These are phyloP conservation scores for Peronospora belbahrii DNA, from an alignment of 352 stramenopile genomes.

Conservation along the genomic window DNA sequence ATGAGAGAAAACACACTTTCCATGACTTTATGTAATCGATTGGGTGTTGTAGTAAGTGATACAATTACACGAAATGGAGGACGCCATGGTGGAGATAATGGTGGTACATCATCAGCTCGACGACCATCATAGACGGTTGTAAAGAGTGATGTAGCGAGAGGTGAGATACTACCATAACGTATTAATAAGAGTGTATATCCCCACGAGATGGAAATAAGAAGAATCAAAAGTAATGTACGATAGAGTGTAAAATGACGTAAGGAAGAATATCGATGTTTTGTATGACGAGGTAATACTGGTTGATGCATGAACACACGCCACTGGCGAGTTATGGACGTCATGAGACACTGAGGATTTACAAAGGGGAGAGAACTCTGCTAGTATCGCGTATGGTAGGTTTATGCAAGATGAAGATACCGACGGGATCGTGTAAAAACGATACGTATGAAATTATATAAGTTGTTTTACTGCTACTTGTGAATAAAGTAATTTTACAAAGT, in stretches of 20 bases:
- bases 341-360: too few relatives aligned
- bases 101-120: slow-evolving; percentile 32
- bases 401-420: too few relatives aligned
- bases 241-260: slow-evolving; percentile 37
- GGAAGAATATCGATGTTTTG: slow-evolving; percentile 23
- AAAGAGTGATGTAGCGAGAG: slow-evolving; percentile 52
- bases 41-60: slow-evolving; percentile 70
- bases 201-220: slow-evolving; percentile 29
- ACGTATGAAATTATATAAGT: too few relatives aligned
- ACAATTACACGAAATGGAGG: slow-evolving; percentile 72
- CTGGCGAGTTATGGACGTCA: slow-evolving; percentile 17
- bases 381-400: too few relatives aligned
- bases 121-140: slow-evolving; percentile 52
- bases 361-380: too few relatives aligned
- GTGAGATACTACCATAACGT: slow-evolving; percentile 73
- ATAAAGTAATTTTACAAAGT: background rate
- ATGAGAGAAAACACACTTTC: slow-evolving; percentile 56
- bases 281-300: slow-evolving; percentile 44
- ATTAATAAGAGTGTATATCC: slow-evolving; percentile 59
- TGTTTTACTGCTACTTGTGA: background rate
- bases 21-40: slow-evolving; percentile 68
- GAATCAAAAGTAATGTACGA: slow-evolving; percentile 24
- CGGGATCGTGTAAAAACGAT: too few relatives aligned
- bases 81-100: slow-evolving; percentile 40
- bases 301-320: slow-evolving; percentile 55